Conservation (phyloP, 345 rosid species). For the Salix arbutifolia region DNA sequence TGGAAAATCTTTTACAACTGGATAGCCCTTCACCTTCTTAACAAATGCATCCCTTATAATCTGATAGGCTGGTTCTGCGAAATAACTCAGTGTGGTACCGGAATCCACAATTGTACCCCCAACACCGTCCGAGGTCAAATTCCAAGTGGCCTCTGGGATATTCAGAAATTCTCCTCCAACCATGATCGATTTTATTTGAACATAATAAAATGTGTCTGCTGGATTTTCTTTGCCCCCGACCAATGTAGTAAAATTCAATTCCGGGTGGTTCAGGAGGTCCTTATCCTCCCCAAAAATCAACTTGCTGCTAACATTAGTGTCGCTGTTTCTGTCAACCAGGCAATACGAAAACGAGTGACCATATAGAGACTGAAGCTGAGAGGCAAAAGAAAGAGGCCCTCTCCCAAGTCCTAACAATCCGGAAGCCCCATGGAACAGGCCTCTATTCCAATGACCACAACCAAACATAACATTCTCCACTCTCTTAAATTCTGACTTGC, state of each 20-base stretch:
- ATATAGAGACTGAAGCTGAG: conserved; percentile 76
- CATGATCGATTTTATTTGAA: conserved; percentile 59
- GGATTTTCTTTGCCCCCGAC: conserved; percentile 51
- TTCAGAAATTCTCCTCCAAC: conserved; percentile 60
- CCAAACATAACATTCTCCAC: conserved; percentile 82
- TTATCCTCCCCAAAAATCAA: conserved; percentile 77
- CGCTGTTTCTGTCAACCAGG: conserved; percentile 66
- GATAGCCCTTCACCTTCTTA: conserved; percentile 57
- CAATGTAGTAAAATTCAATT: conserved; percentile 69
- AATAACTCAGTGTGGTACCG: conserved; percentile 65
- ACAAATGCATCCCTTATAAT: conserved; percentile 56
- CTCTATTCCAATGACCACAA: conserved; percentile 94
- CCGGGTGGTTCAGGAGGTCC: conserved; percentile 48
- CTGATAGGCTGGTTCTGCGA: conserved; percentile 62
- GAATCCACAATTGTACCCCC: conserved; percentile 93
- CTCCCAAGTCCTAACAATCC: conserved; percentile 85
- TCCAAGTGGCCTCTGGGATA: conserved; percentile 74
- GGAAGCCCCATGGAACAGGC: conserved; percentile 73
- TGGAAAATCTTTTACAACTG: conserved; percentile 45
- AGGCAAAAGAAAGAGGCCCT: conserved; percentile 78
- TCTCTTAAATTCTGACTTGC: conserved; percentile 42
- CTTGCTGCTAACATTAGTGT: conserved; percentile 67
- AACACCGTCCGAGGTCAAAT: conserved; percentile 47
- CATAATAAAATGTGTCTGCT: conserved; percentile 67
- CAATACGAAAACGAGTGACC: conserved; percentile 89